Evolutionary conservation across 164 flowering plant species (phyloP).

Genomic region (Platanus orientalis): DNA sequence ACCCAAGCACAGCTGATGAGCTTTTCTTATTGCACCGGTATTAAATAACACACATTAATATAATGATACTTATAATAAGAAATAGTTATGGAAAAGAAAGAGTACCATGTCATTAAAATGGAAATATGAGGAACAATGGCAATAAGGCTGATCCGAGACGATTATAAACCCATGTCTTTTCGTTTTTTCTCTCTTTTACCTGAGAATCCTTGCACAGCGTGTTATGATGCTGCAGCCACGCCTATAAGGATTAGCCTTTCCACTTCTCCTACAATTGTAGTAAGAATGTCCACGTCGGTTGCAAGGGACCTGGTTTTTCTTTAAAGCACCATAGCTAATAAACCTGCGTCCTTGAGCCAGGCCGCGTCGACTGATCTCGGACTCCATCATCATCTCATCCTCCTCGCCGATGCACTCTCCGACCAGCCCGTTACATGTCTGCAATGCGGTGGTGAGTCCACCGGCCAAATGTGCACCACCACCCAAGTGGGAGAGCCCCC

Average conservation of each 20-base stretch:
- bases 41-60: too few species aligned
- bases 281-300: conserved; percentile 9
- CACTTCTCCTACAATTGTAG: conserved; percentile 11
- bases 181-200: background rate
- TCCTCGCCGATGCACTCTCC: conserved; percentile 17
- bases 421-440: conserved; percentile 8
- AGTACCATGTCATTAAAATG: too few species aligned
- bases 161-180: too few species aligned
- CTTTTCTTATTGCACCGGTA: too few species aligned
- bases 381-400: conserved; percentile 30
- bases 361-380: conserved; percentile 19
- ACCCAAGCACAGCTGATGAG: too few species aligned
- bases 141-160: too few species aligned
- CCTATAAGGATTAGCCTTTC: conserved; percentile 15
- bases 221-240: conserved; percentile 15
- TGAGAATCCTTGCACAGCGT: conserved; percentile 9
- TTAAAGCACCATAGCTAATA: conserved; percentile 14
- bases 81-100: too few species aligned
- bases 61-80: too few species aligned
- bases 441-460: background rate
- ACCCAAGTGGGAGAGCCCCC: background rate
- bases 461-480: background rate
- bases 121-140: too few species aligned
- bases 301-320: conserved; percentile 16
- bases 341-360: background rate